Conservation (phyloP, 148 eudicot genomes). For the Arctostaphylos glauca region DNA sequence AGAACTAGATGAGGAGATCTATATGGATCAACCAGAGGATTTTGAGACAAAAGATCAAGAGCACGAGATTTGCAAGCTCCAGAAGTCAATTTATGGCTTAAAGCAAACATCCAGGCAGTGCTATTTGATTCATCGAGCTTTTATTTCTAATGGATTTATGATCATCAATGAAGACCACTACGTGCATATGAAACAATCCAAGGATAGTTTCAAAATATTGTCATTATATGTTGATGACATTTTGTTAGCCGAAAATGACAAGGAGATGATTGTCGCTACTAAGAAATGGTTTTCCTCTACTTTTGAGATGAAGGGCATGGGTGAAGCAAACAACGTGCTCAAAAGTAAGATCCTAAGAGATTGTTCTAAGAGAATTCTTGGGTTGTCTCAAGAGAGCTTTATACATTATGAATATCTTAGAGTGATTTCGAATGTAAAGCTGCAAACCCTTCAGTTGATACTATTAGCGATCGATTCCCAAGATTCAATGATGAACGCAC, state of each 20-base stretch:
- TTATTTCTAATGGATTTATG: not conserved
- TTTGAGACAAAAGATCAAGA: not conserved
- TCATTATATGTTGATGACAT: not conserved
- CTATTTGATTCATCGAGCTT: no score
- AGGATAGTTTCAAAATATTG: no score
- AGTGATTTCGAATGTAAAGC: no score
- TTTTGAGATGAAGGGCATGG: not conserved
- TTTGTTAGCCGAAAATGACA: not conserved
- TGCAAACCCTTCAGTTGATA: no score
- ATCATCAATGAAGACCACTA: not conserved
- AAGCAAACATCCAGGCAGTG: not conserved
- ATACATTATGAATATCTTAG: no score
- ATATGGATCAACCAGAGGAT: not conserved
- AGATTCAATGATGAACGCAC: no score
- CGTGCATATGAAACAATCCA: no score
- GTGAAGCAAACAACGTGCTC: not conserved
- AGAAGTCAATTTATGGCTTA: not conserved
- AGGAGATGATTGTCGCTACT: not conserved
- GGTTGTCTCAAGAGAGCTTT: not conserved
- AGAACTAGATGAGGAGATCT: constrained; percentile 4
- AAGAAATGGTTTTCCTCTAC: not conserved
- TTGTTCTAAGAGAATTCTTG: not conserved
- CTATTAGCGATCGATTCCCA: no score
- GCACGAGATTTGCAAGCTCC: not conserved
- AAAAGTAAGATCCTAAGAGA: not conserved